These are phyloP conservation scores for Phialophora macrospora DNA, from an alignment of 2,329 filamentous ascomycete species.

Conservation along the genomic window DNA sequence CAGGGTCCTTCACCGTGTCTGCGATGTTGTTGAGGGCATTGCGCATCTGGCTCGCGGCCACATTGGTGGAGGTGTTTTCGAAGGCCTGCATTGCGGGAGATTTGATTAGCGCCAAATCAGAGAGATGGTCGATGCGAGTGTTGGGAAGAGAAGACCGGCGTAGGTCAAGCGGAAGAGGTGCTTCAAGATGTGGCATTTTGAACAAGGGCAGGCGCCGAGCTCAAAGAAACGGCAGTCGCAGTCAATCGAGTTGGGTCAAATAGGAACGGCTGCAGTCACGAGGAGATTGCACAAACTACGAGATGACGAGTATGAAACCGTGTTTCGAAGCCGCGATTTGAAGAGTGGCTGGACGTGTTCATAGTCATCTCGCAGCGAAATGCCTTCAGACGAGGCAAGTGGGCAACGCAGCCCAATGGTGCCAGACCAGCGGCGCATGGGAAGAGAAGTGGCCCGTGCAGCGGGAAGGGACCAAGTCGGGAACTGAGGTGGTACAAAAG, in stretches of 20 bases:
- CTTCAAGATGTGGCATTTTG: constrained; percentile 28
- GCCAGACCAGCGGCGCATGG: background rate
- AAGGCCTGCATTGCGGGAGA: constrained; percentile 71
- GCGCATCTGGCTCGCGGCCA: constrained; percentile 98
- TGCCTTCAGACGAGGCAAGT: background rate
- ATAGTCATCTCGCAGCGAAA: constrained; percentile 10
- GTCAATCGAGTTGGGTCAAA: constrained; percentile 2
- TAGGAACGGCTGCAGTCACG: background rate
- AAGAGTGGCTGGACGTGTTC: background rate
- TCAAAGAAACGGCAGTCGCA: constrained; percentile 10
- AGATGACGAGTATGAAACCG: constrained; percentile 22
- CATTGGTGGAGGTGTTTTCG: constrained; percentile 98
- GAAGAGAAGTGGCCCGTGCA: constrained; percentile 18
- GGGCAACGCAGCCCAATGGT: background rate
- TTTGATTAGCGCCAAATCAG: constrained; percentile 28
- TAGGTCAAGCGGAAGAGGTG: constrained; percentile 22
- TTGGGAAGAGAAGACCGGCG: constrained; percentile 3
- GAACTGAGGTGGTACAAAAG: constrained; percentile 12
- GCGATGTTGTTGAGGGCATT: constrained; percentile 92
- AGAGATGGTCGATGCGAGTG: background rate
- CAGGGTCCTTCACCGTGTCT: constrained; percentile 83
- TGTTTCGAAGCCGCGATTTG: constrained; percentile 12
- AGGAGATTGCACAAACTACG: background rate
- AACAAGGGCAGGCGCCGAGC: constrained; percentile 20
- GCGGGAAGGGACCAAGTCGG: constrained; percentile 7